A percentile compares a stretch with the other conserved stretches of the same genome.
Conservation (phyloP, 2,329 filamentous ascomycete species). For the Alternaria metachromatica region DNA sequence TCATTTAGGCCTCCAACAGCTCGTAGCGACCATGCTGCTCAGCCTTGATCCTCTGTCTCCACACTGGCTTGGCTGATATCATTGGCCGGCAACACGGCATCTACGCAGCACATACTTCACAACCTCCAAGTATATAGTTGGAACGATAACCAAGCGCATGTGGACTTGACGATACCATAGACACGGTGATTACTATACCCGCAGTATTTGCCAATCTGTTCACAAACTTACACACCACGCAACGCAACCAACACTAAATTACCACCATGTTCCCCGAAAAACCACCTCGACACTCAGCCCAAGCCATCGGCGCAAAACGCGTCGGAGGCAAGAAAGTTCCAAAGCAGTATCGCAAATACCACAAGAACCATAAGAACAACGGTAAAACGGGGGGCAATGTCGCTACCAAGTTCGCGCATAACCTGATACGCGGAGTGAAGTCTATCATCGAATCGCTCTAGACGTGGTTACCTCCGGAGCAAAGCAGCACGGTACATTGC, state of each 20-base stretch:
- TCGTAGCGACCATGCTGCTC: not conserved
- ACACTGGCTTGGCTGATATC: slow-evolving; percentile 18
- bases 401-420: not conserved
- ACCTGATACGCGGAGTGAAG: not conserved
- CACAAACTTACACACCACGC: not conserved
- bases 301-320: slow-evolving; percentile 23
- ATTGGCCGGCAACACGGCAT: slow-evolving; percentile 16
- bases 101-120: not conserved
- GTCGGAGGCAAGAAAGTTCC: slow-evolving; percentile 22
- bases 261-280: slow-evolving; percentile 8
- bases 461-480: not conserved
- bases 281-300: slow-evolving; percentile 23
- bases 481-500: not conserved
- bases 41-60: not conserved
- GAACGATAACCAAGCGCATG: not conserved
- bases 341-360: slow-evolving; percentile 25
- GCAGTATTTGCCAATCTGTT: not conserved
- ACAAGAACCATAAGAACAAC: slow-evolving; percentile 10
- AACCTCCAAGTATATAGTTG: not conserved
- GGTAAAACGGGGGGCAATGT: slow-evolving; percentile 2
- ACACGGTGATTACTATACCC: not conserved
- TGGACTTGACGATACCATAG: not conserved
- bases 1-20: not conserved
- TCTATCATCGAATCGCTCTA: slow-evolving; percentile 4
- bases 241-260: not conserved